Evolutionary conservation across 2,329 filamentous ascomycete genomes (phyloP).

Genomic region (Fusarium sp.): DNA sequence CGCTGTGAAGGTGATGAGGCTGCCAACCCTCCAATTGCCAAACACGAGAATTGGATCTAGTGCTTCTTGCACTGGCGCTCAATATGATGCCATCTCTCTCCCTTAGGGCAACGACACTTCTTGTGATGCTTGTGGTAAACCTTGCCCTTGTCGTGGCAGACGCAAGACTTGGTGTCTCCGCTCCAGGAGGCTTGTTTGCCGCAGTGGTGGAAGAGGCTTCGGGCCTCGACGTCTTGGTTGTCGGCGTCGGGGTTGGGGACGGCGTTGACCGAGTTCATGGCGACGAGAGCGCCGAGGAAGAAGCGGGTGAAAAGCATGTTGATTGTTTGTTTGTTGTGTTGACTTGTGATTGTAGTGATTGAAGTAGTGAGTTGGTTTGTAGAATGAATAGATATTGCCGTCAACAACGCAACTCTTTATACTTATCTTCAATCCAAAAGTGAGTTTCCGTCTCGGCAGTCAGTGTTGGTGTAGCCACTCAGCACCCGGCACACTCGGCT

Average conservation of each 20-base stretch:
- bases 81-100: conserved; percentile 23
- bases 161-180: conserved; percentile 1
- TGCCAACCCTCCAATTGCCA: not conserved
- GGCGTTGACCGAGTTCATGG: conserved; percentile 16
- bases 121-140: conserved; percentile 14
- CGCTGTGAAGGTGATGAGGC: too few relatives aligned
- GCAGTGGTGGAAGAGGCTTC: conserved; percentile 22
- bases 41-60: not conserved
- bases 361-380: not conserved
- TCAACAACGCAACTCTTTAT: not conserved
- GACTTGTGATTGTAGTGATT: not conserved
- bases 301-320: conserved; percentile 24
- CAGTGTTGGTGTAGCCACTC: not conserved
- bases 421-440: not conserved
- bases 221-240: not conserved
- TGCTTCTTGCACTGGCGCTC: conserved; percentile 25
- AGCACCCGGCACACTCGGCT: not conserved
- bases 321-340: not conserved
- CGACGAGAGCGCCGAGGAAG: conserved; percentile 10
- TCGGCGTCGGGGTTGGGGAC: conserved; percentile 15
- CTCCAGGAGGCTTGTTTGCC: conserved; percentile 14
- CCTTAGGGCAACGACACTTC: conserved; percentile 25
- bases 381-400: not conserved
- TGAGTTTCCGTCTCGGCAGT: not conserved
- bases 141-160: conserved; percentile 22